A percentile compares a stretch with the other conserved stretches of the same genome.
Evolutionary conservation across 2,329 filamentous ascomycete species (phyloP).

Genomic region (Aspergillus jensenii): DNA sequence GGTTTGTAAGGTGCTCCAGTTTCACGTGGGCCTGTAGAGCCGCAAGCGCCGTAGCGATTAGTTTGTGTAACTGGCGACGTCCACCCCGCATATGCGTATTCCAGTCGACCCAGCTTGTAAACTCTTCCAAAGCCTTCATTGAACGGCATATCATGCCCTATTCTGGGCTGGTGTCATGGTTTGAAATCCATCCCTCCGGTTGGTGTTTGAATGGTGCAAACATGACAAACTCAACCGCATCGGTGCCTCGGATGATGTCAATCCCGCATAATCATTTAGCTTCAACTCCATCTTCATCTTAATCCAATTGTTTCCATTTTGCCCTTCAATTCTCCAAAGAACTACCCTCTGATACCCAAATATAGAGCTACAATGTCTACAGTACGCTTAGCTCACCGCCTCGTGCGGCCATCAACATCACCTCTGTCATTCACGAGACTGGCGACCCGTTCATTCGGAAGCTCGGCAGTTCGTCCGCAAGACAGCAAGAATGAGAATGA

Average conservation of each 20-base stretch:
- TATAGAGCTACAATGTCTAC: slow-evolving; percentile 43
- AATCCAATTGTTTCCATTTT: background rate
- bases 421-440: slow-evolving; percentile 25
- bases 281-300: background rate
- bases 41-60: background rate
- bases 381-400: slow-evolving; percentile 46
- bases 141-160: background rate
- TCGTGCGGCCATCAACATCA: slow-evolving; percentile 40
- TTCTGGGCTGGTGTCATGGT: slow-evolving; percentile 4
- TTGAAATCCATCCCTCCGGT: slow-evolving; percentile 14
- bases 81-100: background rate
- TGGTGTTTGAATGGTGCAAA: slow-evolving; percentile 30
- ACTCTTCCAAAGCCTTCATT: background rate
- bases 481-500: slow-evolving; percentile 50
- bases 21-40: background rate
- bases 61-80: background rate
- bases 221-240: slow-evolving; percentile 32
- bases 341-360: background rate
- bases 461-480: slow-evolving; percentile 29
- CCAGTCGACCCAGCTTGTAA: background rate
- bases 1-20: background rate
- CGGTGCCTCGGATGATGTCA: slow-evolving; percentile 39
- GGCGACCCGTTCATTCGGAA: slow-evolving; percentile 31
- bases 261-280: slow-evolving; percentile 21
- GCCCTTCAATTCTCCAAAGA: background rate